Evolutionary conservation across 2,329 filamentous ascomycete genomes (phyloP).

Genomic region (Exophiala mesophila): DNA sequence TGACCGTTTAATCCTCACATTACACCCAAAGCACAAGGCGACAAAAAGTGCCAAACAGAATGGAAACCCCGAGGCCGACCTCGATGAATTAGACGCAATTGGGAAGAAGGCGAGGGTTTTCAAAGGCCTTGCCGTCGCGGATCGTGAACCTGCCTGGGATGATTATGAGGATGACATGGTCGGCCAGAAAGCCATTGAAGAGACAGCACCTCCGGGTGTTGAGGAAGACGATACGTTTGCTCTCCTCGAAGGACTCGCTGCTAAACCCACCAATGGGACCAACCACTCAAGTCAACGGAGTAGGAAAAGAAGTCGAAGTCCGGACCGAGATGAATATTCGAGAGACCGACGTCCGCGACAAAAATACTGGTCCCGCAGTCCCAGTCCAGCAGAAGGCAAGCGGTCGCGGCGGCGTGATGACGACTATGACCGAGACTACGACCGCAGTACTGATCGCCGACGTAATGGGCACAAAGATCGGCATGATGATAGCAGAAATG

Average conservation of each 20-base stretch:
- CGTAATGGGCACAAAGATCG: conserved; percentile 13
- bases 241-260: conserved; percentile 78
- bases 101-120: conserved; percentile 84
- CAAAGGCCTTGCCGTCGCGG: conserved; percentile 79
- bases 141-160: conserved; percentile 58
- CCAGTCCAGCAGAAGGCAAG: conserved; percentile 42
- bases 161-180: conserved; percentile 42
- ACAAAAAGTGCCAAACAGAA: conserved; percentile 40
- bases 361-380: conserved; percentile 49
- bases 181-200: conserved; percentile 27
- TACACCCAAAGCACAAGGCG: conserved; percentile 84
- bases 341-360: conserved; percentile 42
- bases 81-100: conserved; percentile 42
- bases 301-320: conserved; percentile 53
- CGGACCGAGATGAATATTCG: conserved; percentile 46
- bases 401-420: conserved; percentile 38
- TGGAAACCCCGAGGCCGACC: conserved; percentile 34
- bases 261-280: conserved; percentile 50
- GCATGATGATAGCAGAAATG: conserved; percentile 29
- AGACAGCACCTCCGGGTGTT: conserved; percentile 26
- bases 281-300: conserved; percentile 35
- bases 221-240: conserved; percentile 86
- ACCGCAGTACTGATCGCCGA: conserved; percentile 26
- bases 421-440: conserved; percentile 40
- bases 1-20: conserved; percentile 77